Evolutionary conservation across 139 green algal species (phyloP).

Genomic region (Coccomyxa sp.): DNA sequence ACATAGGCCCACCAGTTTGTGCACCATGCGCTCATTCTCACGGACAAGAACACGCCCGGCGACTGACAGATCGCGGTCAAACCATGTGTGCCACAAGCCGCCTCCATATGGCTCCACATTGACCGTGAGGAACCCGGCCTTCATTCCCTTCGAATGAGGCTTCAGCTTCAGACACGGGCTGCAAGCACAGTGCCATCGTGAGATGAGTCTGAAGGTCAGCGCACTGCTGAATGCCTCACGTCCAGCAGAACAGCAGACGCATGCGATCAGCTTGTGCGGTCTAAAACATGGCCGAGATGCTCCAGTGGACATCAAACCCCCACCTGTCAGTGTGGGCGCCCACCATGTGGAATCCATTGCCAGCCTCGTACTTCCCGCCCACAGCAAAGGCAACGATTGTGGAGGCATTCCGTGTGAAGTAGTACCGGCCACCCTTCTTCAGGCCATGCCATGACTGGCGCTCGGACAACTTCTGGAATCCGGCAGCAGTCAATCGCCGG

Average conservation of each 20-base stretch:
- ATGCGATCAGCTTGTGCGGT: background rate
- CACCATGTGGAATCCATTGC: slow-evolving; percentile 89
- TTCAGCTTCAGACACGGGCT: slow-evolving; percentile 84
- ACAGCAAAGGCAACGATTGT: slow-evolving; percentile 92
- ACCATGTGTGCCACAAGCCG: slow-evolving; percentile 97
- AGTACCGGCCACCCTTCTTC: slow-evolving; percentile 75
- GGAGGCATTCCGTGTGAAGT: slow-evolving; percentile 90
- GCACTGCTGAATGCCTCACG: too few species aligned
- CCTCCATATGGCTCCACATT: slow-evolving; percentile 94
- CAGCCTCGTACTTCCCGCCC: slow-evolving; percentile 70
- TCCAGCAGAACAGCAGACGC: too few species aligned
- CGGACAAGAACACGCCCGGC: slow-evolving; percentile 77
- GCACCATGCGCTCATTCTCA: slow-evolving; percentile 20
- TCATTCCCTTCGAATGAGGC: slow-evolving; percentile 58
- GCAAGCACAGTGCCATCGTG: slow-evolving; percentile 6
- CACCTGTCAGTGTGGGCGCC: slow-evolving; percentile 90
- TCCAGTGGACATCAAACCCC: background rate
- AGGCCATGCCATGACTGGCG: slow-evolving; percentile 59
- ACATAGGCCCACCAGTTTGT: slow-evolving; percentile 31
- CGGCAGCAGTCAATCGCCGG: slow-evolving; percentile 47
- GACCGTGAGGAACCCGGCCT: slow-evolving; percentile 60
- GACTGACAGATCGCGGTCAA: slow-evolving; percentile 91
- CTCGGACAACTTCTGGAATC: slow-evolving; percentile 74
- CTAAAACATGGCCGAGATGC: background rate
- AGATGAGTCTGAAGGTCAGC: background rate